Evolutionary conservation across 108 stramenopile genomes (phyloP).

Genomic region (Skeletonema grethae): DNA sequence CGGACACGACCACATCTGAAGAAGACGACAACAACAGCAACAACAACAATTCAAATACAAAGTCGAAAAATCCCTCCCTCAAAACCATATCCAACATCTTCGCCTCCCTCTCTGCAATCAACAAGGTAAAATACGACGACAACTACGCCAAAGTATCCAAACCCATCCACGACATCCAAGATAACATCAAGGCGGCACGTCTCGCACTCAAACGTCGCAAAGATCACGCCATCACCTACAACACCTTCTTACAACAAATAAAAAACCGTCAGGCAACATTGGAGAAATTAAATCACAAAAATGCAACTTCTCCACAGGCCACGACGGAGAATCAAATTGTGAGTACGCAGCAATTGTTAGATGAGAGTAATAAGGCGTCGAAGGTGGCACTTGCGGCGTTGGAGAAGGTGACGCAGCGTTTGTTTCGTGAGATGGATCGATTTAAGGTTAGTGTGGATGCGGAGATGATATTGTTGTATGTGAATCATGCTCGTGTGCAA

Average conservation of each 20-base stretch:
- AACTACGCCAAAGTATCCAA: slow-evolving; percentile 74
- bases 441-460: slow-evolving; percentile 67
- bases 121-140: slow-evolving; percentile 74
- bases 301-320: slow-evolving; percentile 40
- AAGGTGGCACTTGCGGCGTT: slow-evolving; percentile 59
- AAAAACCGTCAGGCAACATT: slow-evolving; percentile 49
- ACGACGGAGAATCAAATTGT: slow-evolving; percentile 29
- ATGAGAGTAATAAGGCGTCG: slow-evolving; percentile 42
- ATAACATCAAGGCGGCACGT: slow-evolving; percentile 74
- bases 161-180: slow-evolving; percentile 73
- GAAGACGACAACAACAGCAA: slow-evolving; percentile 5
- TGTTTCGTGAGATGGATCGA: slow-evolving; percentile 76
- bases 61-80: slow-evolving; percentile 39
- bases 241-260: slow-evolving; percentile 64
- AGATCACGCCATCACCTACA: slow-evolving; percentile 71
- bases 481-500: slow-evolving; percentile 77
- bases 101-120: slow-evolving; percentile 58
- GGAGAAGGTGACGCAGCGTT: slow-evolving; percentile 68
- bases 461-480: slow-evolving; percentile 60
- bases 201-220: slow-evolving; percentile 77
- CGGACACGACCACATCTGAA: slow-evolving; percentile 14
- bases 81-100: slow-evolving; percentile 54
- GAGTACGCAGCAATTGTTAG: slow-evolving; percentile 38
- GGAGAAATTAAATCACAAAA: slow-evolving; percentile 51
- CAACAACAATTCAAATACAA: slow-evolving; percentile 13